phyloP scores from a whole-genome alignment of 176 grass and related monocot genomes.

The Secale cereale region DNA sequence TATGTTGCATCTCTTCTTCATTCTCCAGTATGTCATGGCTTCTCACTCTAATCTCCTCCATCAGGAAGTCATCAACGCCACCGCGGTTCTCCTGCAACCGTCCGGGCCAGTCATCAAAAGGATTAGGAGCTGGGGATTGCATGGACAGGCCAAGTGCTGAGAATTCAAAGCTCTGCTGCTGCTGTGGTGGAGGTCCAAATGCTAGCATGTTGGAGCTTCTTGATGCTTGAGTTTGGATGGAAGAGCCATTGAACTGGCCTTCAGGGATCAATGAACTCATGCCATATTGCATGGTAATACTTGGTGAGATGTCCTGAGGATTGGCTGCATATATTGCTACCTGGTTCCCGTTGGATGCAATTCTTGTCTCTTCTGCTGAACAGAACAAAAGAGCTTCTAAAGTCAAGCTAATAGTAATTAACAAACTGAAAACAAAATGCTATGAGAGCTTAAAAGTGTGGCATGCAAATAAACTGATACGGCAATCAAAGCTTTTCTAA shows the following conservation, averaged over 20 bases:
- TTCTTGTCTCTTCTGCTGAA: conserved; percentile 42
- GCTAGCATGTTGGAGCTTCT: conserved; percentile 45
- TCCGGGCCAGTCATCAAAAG: conserved; percentile 52
- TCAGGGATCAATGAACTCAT: conserved; percentile 42
- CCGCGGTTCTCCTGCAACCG: conserved; percentile 29
- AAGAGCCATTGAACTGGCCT: conserved; percentile 49
- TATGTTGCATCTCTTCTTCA: conserved; percentile 96
- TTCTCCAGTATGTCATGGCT: conserved; percentile 93
- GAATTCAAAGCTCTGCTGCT: conserved; percentile 45
- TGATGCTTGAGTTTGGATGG: conserved; percentile 39
- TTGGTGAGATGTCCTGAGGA: conserved; percentile 35
- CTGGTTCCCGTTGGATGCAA: conserved; percentile 41
- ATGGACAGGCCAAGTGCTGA: conserved; percentile 37
- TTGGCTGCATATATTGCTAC: conserved; percentile 35
- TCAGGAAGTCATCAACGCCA: conserved; percentile 61
- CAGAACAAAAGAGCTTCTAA: conserved; percentile 25
- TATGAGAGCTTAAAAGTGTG: neutral
- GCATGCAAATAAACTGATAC: conserved; percentile 13
- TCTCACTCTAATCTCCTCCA: conserved; percentile 83
- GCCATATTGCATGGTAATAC: conserved; percentile 44
- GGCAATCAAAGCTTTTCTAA: neutral
- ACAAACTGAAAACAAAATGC: conserved; percentile 4
- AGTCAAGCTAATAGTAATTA: neutral
- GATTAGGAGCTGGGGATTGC: conserved; percentile 28
- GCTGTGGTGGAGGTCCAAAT: conserved; percentile 42